Evolutionary conservation across 495 filamentous ascomycete genomes (phyloP).

Genomic region (Aspergillus mulundensis): DNA sequence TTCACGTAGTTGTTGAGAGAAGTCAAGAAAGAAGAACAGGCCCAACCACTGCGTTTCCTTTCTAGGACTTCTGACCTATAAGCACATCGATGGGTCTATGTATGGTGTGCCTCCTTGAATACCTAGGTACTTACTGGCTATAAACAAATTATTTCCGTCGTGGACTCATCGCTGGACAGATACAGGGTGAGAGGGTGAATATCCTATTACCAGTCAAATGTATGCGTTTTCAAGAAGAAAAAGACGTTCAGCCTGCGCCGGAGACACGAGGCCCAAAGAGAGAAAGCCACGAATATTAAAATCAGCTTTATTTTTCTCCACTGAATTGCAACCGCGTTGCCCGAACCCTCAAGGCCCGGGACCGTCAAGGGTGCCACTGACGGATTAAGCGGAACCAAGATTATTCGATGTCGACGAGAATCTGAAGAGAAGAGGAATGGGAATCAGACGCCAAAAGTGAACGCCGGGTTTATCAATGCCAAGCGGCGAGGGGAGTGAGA

Average conservation of each 20-base stretch:
- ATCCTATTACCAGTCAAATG: slow-evolving; percentile 12
- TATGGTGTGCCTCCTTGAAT: slow-evolving; percentile 3
- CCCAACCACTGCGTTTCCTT: too few relatives aligned
- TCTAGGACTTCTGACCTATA: background rate
- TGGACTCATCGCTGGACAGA: slow-evolving; percentile 15
- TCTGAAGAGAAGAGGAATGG: background rate
- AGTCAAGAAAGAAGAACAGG: too few relatives aligned
- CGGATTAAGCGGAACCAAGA: slow-evolving; percentile 1
- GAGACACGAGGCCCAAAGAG: background rate
- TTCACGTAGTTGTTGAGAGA: too few relatives aligned
- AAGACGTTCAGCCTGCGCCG: background rate
- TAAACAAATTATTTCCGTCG: slow-evolving; percentile 19
- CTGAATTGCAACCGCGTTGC: background rate
- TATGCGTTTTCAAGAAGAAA: background rate
- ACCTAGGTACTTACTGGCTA: slow-evolving; percentile 12
- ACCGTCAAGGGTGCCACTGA: slow-evolving; percentile 1
- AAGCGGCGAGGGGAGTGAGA: slow-evolving; percentile 4
- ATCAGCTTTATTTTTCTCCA: background rate
- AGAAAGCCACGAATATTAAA: background rate
- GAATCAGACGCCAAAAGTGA: slow-evolving; percentile 19
- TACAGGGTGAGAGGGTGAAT: slow-evolving; percentile 4
- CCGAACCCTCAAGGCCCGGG: background rate
- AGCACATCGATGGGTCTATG: background rate
- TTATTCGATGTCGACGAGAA: slow-evolving; percentile 2
- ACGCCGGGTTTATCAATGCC: slow-evolving; percentile 29